Evolutionary conservation across 106 monocot species (phyloP).

Genomic region (Posidonia australis): DNA sequence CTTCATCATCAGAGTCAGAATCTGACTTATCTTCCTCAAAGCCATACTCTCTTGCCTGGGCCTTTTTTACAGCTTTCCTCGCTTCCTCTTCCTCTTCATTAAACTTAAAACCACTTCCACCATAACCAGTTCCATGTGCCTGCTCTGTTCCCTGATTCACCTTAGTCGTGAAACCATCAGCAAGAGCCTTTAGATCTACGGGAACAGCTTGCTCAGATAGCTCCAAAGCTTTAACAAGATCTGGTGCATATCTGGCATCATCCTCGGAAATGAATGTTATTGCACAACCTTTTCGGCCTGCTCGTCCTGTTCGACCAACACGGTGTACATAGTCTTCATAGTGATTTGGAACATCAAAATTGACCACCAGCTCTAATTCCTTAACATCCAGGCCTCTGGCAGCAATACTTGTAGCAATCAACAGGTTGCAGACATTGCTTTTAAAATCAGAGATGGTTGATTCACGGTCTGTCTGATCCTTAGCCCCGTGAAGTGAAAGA

Average conservation of each 20-base stretch:
- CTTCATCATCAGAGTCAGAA: slow-evolving; percentile 86
- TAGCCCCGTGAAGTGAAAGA: slow-evolving; percentile 85
- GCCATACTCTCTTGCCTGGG: slow-evolving; percentile 92
- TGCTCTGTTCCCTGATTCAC: slow-evolving; percentile 90
- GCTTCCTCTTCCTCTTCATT: slow-evolving; percentile 98
- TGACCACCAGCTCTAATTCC: slow-evolving; percentile 91
- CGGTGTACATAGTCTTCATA: slow-evolving; percentile 99
- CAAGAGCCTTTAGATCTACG: slow-evolving; percentile 71
- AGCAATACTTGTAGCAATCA: slow-evolving; percentile 94
- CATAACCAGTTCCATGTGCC: slow-evolving; percentile 93
- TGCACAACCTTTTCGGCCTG: slow-evolving; percentile 76
- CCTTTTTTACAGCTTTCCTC: slow-evolving; percentile 84
- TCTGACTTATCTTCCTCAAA: slow-evolving; percentile 97
- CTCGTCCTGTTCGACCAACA: slow-evolving; percentile 88
- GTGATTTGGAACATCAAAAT: slow-evolving; percentile 96
- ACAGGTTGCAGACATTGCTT: slow-evolving; percentile 81
- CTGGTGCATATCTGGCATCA: slow-evolving; percentile 82
- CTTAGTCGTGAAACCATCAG: slow-evolving; percentile 83
- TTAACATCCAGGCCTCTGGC: slow-evolving; percentile 93
- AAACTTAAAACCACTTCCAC: slow-evolving; percentile 96
- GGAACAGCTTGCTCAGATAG: slow-evolving; percentile 92
- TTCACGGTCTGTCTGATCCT: slow-evolving; percentile 97
- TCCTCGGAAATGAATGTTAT: slow-evolving; percentile 96
- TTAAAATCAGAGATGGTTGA: slow-evolving; percentile 88
- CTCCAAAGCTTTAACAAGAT: slow-evolving; percentile 85